These are phyloP conservation scores for Spiraea crenata DNA, from an alignment of 331 rosid species.

Conservation along the genomic window DNA sequence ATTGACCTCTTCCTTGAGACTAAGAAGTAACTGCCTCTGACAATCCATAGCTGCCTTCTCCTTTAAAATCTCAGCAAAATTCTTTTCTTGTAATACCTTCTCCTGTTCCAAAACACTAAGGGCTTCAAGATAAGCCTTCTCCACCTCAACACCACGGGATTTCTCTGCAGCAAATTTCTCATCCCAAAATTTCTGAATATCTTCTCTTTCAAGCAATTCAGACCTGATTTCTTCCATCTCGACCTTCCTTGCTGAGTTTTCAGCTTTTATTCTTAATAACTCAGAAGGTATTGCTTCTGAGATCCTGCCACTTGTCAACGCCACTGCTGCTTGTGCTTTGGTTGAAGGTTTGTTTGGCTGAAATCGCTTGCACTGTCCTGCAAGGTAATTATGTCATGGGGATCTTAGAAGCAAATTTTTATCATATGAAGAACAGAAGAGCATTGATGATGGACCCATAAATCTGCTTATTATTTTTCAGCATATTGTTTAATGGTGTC, in stretches of 20 bases:
- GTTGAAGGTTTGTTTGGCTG: slow-evolving; percentile 89
- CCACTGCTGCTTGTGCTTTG: slow-evolving; percentile 86
- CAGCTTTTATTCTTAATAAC: slow-evolving; percentile 62
- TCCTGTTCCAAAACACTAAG: slow-evolving; percentile 56
- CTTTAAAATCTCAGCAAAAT: slow-evolving; percentile 48
- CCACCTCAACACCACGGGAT: slow-evolving; percentile 53
- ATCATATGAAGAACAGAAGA: neutral
- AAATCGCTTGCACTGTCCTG: slow-evolving; percentile 90
- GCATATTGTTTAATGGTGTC: neutral
- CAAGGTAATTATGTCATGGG: slow-evolving; percentile 21
- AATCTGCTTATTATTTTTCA: neutral
- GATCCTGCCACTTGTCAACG: slow-evolving; percentile 78
- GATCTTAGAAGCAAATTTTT: neutral
- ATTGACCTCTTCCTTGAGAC: slow-evolving; percentile 71
- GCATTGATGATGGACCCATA: neutral
- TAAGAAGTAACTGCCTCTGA: slow-evolving; percentile 75
- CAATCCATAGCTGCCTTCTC: slow-evolving; percentile 78
- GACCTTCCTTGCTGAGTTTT: slow-evolving; percentile 52
- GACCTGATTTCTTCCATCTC: slow-evolving; percentile 61
- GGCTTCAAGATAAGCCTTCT: slow-evolving; percentile 56
- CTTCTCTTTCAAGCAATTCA: slow-evolving; percentile 74
- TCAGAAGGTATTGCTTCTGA: slow-evolving; percentile 54
- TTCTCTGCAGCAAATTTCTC: slow-evolving; percentile 55
- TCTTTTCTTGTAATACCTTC: slow-evolving; percentile 53
- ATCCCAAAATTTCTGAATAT: slow-evolving; percentile 76